Conservation (phyloP, 1,284 basidiomycete species). For the Psilocybe mexicana region DNA sequence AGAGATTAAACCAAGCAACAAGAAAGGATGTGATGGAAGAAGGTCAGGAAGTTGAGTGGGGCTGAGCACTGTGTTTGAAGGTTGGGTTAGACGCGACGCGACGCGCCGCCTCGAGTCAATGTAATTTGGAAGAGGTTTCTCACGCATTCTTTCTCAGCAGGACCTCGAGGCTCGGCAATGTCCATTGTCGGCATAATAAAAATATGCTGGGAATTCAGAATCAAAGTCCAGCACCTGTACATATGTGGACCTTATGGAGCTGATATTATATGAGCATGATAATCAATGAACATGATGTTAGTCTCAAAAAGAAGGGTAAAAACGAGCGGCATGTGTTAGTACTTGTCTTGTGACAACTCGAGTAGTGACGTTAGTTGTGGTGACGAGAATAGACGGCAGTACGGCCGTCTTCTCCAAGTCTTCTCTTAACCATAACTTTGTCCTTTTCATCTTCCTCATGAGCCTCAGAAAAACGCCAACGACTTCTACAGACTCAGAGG, state of each 20-base stretch:
- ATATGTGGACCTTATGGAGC: too few species aligned
- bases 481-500: constrained; percentile 24
- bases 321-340: constrained; percentile 4
- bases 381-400: constrained; percentile 1
- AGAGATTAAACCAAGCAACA: not conserved
- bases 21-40: not conserved
- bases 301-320: too few species aligned
- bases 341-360: not conserved
- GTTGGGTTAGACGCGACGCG: constrained; percentile 3
- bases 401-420: not conserved
- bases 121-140: constrained; percentile 1
- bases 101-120: constrained; percentile 4
- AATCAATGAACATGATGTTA: too few species aligned
- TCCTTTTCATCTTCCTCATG: constrained; percentile 30
- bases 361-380: not conserved
- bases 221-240: too few species aligned
- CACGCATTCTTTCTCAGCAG: not conserved
- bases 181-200: too few species aligned
- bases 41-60: not conserved
- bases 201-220: too few species aligned
- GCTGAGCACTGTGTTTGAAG: not conserved
- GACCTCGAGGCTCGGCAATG: too few species aligned
- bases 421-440: constrained; percentile 2
- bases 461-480: constrained; percentile 38
- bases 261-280: too few species aligned